A percentile compares a stretch with the other conserved stretches of the same genome.
Evolutionary conservation across 352 stramenopile species (phyloP).

Genomic region (Pythium phragmiticola): DNA sequence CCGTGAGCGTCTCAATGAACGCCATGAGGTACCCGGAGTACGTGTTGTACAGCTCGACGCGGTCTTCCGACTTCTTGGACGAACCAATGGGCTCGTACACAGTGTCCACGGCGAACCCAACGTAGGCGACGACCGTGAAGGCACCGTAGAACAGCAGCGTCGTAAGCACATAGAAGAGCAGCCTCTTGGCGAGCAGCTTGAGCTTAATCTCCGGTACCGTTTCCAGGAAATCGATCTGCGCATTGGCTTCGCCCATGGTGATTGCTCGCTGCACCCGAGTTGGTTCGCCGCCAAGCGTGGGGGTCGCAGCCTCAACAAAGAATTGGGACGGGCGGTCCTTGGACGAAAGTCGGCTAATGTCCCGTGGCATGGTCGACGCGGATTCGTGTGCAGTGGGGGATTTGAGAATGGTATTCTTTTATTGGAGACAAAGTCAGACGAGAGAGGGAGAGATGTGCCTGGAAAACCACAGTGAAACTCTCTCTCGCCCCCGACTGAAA

Average conservation of each 20-base stretch:
- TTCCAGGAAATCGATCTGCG: constrained; percentile 14
- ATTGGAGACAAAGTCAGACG: no score
- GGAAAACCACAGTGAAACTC: no score
- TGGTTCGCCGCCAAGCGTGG: neutral
- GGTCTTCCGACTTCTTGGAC: constrained; percentile 31
- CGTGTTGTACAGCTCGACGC: constrained; percentile 47
- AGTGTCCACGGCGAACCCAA: constrained; percentile 33
- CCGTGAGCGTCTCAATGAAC: constrained; percentile 41
- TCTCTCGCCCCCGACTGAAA: no score
- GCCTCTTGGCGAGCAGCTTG: constrained; percentile 19
- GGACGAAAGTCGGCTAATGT: neutral
- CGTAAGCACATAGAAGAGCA: constrained; percentile 29
- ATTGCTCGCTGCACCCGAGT: neutral
- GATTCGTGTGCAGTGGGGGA: no score
- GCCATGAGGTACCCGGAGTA: constrained; percentile 43
- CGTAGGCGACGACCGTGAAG: constrained; percentile 36
- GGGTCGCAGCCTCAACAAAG: neutral
- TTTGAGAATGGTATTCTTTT: no score
- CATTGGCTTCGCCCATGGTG: neutral
- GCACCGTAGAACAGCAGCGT: constrained; percentile 27
- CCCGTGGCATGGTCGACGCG: no score
- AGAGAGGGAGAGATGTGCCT: no score
- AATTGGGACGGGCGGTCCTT: neutral
- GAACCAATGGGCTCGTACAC: constrained; percentile 39
- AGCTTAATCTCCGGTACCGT: constrained; percentile 27